These are phyloP conservation scores for Rhizopogon salebrosus DNA, from an alignment of 768 basidiomycete species.

Conservation along the genomic window DNA sequence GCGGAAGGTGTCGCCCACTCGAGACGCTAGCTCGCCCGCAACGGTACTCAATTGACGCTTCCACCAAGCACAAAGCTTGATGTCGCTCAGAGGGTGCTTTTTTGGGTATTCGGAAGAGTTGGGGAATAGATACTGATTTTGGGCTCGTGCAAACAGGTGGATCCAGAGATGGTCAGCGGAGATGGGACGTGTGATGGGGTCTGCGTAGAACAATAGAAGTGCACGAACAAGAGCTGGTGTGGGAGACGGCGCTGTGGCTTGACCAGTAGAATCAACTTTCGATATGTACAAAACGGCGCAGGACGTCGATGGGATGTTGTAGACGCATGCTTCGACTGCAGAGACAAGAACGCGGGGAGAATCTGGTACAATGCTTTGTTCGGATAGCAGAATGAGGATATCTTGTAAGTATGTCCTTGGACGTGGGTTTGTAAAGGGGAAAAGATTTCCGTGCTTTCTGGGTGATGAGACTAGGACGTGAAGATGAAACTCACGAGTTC, in stretches of 20 bases:
- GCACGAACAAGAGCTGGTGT: conserved; percentile 65
- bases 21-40: conserved; percentile 32
- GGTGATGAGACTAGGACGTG: conserved; percentile 71
- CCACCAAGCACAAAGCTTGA: conserved; percentile 91
- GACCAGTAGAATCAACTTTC: conserved; percentile 92
- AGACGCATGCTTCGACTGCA: conserved; percentile 76
- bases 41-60: conserved; percentile 63
- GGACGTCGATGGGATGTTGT: conserved; percentile 64
- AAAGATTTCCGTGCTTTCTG: conserved; percentile 62
- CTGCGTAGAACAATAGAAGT: conserved; percentile 59
- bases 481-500: conserved; percentile 66
- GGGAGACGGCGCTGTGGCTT: conserved; percentile 57
- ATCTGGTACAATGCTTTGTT: conserved; percentile 46
- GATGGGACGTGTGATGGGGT: conserved; percentile 58
- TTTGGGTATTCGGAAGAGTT: conserved; percentile 67
- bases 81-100: conserved; percentile 74
- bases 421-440: conserved; percentile 66
- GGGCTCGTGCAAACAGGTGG: conserved; percentile 87
- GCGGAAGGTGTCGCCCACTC: neutral
- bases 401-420: conserved; percentile 71
- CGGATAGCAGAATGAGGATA: conserved; percentile 69
- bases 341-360: conserved; percentile 60
- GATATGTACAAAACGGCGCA: conserved; percentile 82
- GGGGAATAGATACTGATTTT: conserved; percentile 91
- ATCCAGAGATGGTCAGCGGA: conserved; percentile 60